A percentile compares a stretch with the other conserved stretches of the same genome.
Evolutionary conservation across 2,329 filamentous ascomycete species (phyloP).

Genomic region (Clathrospora elynae): DNA sequence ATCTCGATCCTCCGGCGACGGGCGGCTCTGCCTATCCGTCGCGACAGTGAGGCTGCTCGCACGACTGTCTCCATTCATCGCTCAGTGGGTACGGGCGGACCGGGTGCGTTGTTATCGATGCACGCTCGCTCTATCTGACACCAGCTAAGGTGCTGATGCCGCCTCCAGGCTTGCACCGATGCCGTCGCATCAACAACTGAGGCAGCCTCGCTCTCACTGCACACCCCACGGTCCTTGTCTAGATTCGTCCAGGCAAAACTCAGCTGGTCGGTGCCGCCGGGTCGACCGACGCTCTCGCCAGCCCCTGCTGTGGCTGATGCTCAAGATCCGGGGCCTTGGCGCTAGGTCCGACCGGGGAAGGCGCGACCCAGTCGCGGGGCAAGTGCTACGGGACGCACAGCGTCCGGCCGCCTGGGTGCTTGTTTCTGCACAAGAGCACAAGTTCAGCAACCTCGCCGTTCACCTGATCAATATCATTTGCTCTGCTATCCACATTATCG

Average conservation of each 20-base stretch:
- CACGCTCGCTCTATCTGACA: constrained; percentile 26
- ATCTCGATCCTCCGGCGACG: constrained; percentile 16
- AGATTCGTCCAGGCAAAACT: constrained; percentile 10
- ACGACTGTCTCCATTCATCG: constrained; percentile 14
- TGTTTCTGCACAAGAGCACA: constrained; percentile 19
- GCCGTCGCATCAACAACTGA: not conserved
- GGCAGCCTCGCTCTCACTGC: constrained; percentile 3
- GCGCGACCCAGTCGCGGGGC: constrained; percentile 13
- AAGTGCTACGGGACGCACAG: constrained; percentile 27
- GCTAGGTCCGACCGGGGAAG: not conserved
- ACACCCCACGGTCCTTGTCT: constrained; percentile 8
- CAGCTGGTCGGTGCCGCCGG: too few species aligned
- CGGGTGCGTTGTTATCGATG: not conserved
- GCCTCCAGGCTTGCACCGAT: not conserved
- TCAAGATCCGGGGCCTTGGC: constrained; percentile 20
- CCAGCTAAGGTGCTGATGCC: constrained; percentile 9
- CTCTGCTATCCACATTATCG: constrained; percentile 16
- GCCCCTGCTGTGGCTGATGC: constrained; percentile 24
- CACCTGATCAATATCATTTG: constrained; percentile 19
- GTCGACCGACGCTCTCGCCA: constrained; percentile 16
- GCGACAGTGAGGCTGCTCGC: constrained; percentile 12
- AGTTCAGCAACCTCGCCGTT: constrained; percentile 34
- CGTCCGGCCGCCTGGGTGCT: constrained; percentile 22
- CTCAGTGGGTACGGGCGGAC: not conserved
- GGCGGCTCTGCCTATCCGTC: constrained; percentile 7